Evolutionary conservation across 139 green algal species (phyloP).

Genomic region (Dunaliella sp.): DNA sequence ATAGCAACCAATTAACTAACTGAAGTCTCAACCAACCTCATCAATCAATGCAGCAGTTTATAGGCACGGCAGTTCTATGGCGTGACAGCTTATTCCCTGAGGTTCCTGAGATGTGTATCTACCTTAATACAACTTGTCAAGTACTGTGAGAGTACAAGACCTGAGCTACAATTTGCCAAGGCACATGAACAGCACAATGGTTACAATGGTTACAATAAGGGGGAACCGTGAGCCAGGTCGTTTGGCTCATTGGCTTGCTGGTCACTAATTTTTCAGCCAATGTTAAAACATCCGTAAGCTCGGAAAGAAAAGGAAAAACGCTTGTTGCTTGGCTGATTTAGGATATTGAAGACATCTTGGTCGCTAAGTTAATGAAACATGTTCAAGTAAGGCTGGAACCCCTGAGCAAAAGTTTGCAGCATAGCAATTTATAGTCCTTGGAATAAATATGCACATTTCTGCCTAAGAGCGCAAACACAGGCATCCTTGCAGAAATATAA

Average conservation of each 20-base stretch:
- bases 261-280: no score
- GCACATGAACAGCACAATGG: not conserved
- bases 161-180: not conserved
- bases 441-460: no score
- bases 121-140: no score
- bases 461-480: not conserved
- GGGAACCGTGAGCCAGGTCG: not conserved
- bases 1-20: no score
- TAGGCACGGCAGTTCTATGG: no score
- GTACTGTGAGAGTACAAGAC: no score
- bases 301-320: not conserved
- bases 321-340: not conserved
- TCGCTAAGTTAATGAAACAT: not conserved
- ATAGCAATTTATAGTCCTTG: no score
- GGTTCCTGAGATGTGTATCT: no score
- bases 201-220: not conserved
- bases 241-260: not conserved
- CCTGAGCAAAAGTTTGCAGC: not conserved
- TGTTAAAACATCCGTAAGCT: not conserved
- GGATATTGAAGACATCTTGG: not conserved
- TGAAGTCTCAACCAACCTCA: no score
- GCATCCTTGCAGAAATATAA: not conserved
- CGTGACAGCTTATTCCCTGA: no score
- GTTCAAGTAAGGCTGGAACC: no score
- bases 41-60: no score